These are phyloP conservation scores for Artemisia tridentata DNA, from an alignment of 129 eudicot genomes.

Conservation along the genomic window DNA sequence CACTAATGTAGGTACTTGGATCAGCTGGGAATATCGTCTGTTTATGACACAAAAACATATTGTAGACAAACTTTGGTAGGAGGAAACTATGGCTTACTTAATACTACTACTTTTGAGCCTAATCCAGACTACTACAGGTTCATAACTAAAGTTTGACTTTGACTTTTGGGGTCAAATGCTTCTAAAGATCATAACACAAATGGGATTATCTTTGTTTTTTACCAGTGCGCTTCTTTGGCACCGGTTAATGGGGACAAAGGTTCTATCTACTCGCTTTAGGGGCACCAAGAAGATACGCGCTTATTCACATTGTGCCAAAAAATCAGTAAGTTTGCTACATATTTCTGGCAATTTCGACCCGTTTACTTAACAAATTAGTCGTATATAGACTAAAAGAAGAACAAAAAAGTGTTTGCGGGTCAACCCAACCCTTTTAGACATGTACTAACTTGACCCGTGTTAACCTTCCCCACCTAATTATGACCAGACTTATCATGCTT, in stretches of 20 bases:
- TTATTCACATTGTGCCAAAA: slow-evolving; percentile 80
- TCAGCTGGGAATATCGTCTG: slow-evolving; percentile 77
- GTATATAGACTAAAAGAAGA: no score
- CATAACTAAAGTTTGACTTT: not conserved
- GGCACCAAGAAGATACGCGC: slow-evolving; percentile 73
- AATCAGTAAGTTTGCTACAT: slow-evolving; percentile 54
- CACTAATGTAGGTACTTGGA: slow-evolving; percentile 65
- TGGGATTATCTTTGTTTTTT: slow-evolving; percentile 2
- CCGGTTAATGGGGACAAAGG: slow-evolving; percentile 71
- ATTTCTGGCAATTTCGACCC: no score
- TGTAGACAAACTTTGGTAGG: slow-evolving; percentile 83
- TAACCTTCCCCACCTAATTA: not conserved
- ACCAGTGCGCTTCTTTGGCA: slow-evolving; percentile 97
- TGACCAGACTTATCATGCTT: not conserved
- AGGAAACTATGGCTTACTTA: slow-evolving; percentile 84
- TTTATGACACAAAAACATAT: slow-evolving; percentile 60
- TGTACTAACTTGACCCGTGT: no score
- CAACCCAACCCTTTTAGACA: no score
- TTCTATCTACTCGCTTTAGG: slow-evolving; percentile 52
- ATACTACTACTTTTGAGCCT: slow-evolving; percentile 68
- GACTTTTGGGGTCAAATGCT: slow-evolving; percentile 11
- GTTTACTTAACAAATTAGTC: no score
- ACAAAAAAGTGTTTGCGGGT: no score
- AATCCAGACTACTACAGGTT: slow-evolving; percentile 94
- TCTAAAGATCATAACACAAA: not conserved